Conservation (phyloP, 2,329 filamentous ascomycete species). For the Xylaria sp. region DNA sequence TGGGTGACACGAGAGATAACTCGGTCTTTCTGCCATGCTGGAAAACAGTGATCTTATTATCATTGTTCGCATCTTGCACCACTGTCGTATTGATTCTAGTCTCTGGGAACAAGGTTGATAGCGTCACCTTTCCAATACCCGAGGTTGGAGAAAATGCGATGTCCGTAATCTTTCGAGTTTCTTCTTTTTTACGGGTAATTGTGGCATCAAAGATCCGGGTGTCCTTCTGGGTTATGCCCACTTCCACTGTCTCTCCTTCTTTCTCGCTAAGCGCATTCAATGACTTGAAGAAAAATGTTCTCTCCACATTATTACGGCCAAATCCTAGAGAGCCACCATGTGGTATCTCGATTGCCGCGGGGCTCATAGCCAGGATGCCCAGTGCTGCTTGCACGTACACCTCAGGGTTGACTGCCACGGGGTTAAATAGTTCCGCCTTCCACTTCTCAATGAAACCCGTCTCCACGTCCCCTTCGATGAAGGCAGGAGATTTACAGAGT, state of each 20-base stretch:
- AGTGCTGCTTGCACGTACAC: slow-evolving; percentile 87
- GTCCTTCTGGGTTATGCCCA: slow-evolving; percentile 55
- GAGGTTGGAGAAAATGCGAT: slow-evolving; percentile 49
- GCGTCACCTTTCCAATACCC: slow-evolving; percentile 38
- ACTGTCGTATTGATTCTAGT: slow-evolving; percentile 82
- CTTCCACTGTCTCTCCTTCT: slow-evolving; percentile 65
- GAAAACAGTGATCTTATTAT: slow-evolving; percentile 76
- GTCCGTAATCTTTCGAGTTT: slow-evolving; percentile 51
- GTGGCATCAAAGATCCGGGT: slow-evolving; percentile 54
- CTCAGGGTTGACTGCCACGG: slow-evolving; percentile 67
- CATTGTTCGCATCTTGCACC: slow-evolving; percentile 59
- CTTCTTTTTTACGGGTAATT: slow-evolving; percentile 50
- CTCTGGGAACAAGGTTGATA: slow-evolving; percentile 81
- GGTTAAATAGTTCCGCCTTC: slow-evolving; percentile 76
- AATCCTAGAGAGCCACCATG: slow-evolving; percentile 63
- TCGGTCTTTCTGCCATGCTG: slow-evolving; percentile 68
- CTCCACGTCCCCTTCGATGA: slow-evolving; percentile 86
- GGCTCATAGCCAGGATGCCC: slow-evolving; percentile 66
- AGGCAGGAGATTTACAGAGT: slow-evolving; percentile 80
- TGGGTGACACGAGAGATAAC: slow-evolving; percentile 63
- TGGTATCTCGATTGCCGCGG: slow-evolving; percentile 42
- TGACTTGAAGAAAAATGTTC: slow-evolving; percentile 59
- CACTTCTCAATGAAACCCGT: slow-evolving; percentile 97
- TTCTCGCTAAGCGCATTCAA: slow-evolving; percentile 68
- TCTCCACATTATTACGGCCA: slow-evolving; percentile 51